Base-by-base conservation (phyloP, 2,329 filamentous ascomycete species). In the Sporothrix brasiliensis region DNA sequence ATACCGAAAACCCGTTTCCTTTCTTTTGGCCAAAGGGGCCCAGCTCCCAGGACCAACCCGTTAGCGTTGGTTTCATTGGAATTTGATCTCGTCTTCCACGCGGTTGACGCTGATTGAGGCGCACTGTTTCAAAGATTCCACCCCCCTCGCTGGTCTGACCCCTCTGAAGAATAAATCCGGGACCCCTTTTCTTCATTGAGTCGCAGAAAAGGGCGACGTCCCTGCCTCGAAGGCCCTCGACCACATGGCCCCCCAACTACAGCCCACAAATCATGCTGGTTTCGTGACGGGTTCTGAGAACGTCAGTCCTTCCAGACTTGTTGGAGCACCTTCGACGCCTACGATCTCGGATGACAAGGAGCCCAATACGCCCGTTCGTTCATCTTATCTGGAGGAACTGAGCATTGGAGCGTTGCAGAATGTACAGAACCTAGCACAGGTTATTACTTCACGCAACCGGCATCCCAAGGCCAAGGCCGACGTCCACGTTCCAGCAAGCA, bases 181-280 rank as follows among this genome's bases (percentile, higher is more conserved):
- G 6, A 58, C 69, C 69, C 65, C 67, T 72, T 67, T 34, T 34
- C 5, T 34, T 34, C 44, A 70, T 70, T 66, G 72, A 58, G 24
- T 66, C 34, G 49, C 27, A 34, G 60, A 27, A 13, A 47, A 44
- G 69, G 61, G 50, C 52, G 53, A 19, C 67, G 66, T 21, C 30
- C 30, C 54, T 58, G 30, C 56, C n/a, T 54, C 52, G 52, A 30
- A 11, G 16, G 30, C 52, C 30, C 56, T 52, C 54, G 34, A 47
- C 58, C 60, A n/a, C 52, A 73, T 72, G 73, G 69, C 67, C 60
- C 61, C 56, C 49, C 70, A 70, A 49, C 41, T 67, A 11, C 65
- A 24, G 30, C 44, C 53, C 50, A 65, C 60, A 69, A 56, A 41
- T 52, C 44, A 47, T 24, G 14, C 52, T 9, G 60, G 30, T 53